Evolutionary conservation across 2,329 filamentous ascomycete species (phyloP).

Genomic region (Exophiala sp.): DNA sequence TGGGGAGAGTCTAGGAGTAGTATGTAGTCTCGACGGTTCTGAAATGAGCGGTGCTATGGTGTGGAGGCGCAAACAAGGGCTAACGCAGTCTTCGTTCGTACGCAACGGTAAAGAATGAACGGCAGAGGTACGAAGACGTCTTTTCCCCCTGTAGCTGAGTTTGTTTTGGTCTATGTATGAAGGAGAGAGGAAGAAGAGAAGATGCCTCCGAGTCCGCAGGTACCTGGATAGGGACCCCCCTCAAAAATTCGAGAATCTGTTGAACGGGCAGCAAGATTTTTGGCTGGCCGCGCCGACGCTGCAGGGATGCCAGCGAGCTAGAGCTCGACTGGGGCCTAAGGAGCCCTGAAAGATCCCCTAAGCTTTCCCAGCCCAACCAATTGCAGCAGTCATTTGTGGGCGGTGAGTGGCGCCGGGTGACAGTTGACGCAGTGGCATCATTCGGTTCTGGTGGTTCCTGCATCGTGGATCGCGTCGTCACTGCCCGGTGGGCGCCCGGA

Average conservation of each 20-base stretch:
- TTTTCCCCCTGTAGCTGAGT: neutral
- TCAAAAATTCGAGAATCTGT: neutral
- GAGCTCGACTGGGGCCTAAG: neutral
- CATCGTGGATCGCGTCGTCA: neutral
- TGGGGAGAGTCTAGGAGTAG: no score
- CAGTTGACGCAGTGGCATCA: slow-evolving; percentile 8
- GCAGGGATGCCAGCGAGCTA: neutral
- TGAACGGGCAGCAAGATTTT: neutral
- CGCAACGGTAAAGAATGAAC: no score
- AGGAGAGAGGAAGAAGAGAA: neutral
- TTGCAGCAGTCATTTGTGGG: neutral
- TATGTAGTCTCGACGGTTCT: neutral
- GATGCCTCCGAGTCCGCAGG: neutral
- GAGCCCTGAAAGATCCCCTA: neutral
- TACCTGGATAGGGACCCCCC: no score
- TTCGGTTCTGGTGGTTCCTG: slow-evolving; percentile 9
- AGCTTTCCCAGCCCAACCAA: neutral
- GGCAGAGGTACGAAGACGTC: no score
- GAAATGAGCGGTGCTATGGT: slow-evolving; percentile 1
- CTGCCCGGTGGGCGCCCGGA: no score
- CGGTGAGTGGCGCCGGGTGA: slow-evolving; percentile 1
- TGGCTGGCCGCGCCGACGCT: neutral
- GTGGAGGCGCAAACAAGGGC: slow-evolving; percentile 14
- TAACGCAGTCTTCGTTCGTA: neutral
- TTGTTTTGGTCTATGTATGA: neutral